Evolutionary conservation across 2,329 filamentous ascomycete genomes (phyloP).

Genomic region (Alternaria tenuissima): DNA sequence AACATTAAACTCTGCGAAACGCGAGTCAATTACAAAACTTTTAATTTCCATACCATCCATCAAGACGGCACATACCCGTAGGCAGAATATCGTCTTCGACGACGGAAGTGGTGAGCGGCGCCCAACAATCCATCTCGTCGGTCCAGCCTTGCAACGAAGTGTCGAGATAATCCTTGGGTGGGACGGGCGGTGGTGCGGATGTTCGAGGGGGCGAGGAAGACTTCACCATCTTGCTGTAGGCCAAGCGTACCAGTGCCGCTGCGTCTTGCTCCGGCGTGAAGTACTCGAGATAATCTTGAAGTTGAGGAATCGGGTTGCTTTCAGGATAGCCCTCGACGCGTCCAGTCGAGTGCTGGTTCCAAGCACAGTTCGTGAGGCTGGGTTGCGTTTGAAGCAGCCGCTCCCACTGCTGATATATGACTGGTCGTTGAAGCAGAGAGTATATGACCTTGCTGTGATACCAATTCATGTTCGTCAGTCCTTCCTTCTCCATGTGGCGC

Average conservation of each 20-base stretch:
- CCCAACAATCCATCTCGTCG: not conserved
- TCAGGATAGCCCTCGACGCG: conserved; percentile 44
- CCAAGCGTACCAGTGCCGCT: conserved; percentile 30
- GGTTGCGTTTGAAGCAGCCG: conserved; percentile 27
- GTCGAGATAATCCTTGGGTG: conserved; percentile 20
- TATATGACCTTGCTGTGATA: conserved; percentile 71
- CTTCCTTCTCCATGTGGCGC: conserved; percentile 64
- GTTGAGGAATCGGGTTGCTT: conserved; percentile 22
- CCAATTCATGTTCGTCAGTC: conserved; percentile 68
- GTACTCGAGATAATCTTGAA: conserved; percentile 44
- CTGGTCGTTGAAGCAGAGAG: conserved; percentile 69
- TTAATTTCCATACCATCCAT: not conserved
- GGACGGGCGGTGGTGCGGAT: conserved; percentile 19
- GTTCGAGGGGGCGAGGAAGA: conserved; percentile 18
- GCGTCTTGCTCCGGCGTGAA: conserved; percentile 28
- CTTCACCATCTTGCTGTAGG: conserved; percentile 27
- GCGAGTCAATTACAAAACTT: too few relatives aligned
- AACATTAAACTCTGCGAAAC: not conserved
- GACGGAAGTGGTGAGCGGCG: not conserved
- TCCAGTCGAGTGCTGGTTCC: conserved; percentile 36
- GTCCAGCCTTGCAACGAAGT: not conserved
- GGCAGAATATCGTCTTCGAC: conserved; percentile 1
- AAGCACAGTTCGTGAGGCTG: conserved; percentile 23
- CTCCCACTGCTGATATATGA: conserved; percentile 65
- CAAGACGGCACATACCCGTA: not conserved